These are phyloP conservation scores for Aphanocladium album DNA, from an alignment of 2,329 filamentous ascomycete genomes.

Conservation along the genomic window DNA sequence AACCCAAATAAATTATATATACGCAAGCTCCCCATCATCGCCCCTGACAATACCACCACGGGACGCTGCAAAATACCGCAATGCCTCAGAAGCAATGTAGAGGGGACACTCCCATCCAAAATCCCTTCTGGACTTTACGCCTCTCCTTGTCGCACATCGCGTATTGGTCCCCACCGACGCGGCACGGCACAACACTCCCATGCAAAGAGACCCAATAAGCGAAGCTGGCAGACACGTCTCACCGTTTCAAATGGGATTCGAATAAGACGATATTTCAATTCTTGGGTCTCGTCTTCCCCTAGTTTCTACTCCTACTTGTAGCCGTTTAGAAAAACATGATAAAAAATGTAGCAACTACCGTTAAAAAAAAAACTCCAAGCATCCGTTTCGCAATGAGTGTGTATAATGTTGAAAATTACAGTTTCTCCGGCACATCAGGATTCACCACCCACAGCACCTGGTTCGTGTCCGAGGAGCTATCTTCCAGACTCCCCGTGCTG, in stretches of 20 bases:
- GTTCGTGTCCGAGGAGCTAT: neutral
- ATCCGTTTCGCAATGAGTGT: neutral
- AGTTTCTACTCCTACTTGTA: too few species aligned
- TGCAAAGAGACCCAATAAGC: too few species aligned
- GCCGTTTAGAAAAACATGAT: too few species aligned
- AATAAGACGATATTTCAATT: too few species aligned
- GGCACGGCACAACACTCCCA: neutral
- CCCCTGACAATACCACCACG: neutral
- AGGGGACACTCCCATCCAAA: neutral
- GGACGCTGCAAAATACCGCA: neutral
- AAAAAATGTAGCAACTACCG: too few species aligned
- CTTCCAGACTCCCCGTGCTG: slow-evolving; percentile 5
- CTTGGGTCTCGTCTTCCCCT: too few species aligned
- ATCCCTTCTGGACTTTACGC: neutral
- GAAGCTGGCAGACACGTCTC: too few species aligned
- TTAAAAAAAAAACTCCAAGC: neutral
- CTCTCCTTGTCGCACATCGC: neutral
- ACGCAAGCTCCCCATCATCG: neutral
- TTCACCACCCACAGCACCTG: slow-evolving; percentile 8
- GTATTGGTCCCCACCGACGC: neutral
- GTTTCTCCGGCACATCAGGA: neutral
- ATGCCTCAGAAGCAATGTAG: neutral
- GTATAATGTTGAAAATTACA: neutral
- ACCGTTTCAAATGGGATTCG: too few species aligned
- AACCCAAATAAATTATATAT: too few species aligned